Base-by-base conservation (phyloP, 179 eudicot genomes). In the Heliamphora pulchella region DNA sequence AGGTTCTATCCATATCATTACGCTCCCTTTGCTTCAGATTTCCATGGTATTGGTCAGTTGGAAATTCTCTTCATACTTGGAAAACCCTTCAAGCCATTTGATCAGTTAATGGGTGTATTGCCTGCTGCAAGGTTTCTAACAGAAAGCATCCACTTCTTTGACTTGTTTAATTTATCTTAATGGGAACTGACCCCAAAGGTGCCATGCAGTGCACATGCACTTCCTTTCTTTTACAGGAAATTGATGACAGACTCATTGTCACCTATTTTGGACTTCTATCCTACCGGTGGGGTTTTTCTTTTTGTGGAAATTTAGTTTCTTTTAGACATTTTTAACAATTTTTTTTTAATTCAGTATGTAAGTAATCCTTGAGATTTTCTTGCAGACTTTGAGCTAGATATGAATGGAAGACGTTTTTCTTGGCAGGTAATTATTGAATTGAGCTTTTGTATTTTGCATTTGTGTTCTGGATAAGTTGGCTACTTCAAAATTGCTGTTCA, bases 1-100 rank as follows among this genome's bases (percentile, higher is more conserved):
- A 82, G 84, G 84, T 82, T 82, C 53, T 82, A 82, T 82, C 81
- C 81, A 2, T 82, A 82, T 54, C 84, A 82, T 62, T 78, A 82
- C 64, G 84, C 81, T 18, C 84, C 84, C 17, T 82, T 72, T 78
- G 84, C 84, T 78, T 82, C 81, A 39, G 84, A 82, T 44, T 71
- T 82, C 50, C 51, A 2, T 62, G 84, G 58, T 53, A 78, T 82
- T n/a, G 81, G 71, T 54, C 76, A 71, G 72, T 71, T 82, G 57
- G 55, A 39, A 8, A 78, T 82, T 64, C 51, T 63, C 15, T 83
- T 80, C 65, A 63, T 68, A 41, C 62, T 76, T 62, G 78, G 77
- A 47, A 55, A 57, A 51, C 81, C 83, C 11, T 81, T 84, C 74
- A 80, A 77, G 79, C 86, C 78, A 57, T 59, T 77, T 54, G 81